phyloP scores from a whole-genome alignment of 768 basidiomycete species.

The Lactifluus pinguis region DNA sequence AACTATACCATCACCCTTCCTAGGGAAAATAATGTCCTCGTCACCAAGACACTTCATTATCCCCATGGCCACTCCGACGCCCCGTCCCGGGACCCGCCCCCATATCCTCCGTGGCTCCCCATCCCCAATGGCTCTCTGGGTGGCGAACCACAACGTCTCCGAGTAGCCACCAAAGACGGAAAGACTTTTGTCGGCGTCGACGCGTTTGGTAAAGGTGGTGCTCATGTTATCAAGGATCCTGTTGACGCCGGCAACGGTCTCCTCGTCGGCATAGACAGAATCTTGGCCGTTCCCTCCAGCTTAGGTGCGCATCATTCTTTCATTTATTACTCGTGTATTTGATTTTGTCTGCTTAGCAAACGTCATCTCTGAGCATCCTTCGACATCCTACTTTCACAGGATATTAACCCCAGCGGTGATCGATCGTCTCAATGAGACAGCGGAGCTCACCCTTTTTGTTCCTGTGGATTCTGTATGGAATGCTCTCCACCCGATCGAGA shows the following conservation, averaged over 20 bases:
- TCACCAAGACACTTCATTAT: conserved; percentile 58
- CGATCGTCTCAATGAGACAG: conserved; percentile 49
- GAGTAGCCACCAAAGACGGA: conserved; percentile 45
- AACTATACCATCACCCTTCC: conserved; percentile 62
- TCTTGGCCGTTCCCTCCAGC: conserved; percentile 66
- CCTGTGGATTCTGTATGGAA: conserved; percentile 82
- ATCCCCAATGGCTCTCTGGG: conserved; percentile 74
- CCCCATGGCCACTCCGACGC: conserved; percentile 52
- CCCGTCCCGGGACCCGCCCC: conserved; percentile 61
- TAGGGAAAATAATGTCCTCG: conserved; percentile 31
- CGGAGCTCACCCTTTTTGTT: conserved; percentile 81
- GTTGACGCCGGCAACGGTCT: conserved; percentile 66
- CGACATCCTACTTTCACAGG: conserved; percentile 64
- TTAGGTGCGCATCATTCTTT: conserved; percentile 45
- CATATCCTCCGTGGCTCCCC: conserved; percentile 80
- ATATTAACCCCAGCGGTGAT: conserved; percentile 56
- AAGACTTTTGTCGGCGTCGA: conserved; percentile 61
- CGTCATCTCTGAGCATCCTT: conserved; percentile 47
- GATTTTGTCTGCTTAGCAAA: conserved; percentile 36
- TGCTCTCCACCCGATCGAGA: conserved; percentile 65
- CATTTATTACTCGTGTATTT: not conserved
- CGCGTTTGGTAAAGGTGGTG: conserved; percentile 70
- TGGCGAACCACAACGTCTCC: conserved; percentile 70
- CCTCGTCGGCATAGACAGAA: conserved; percentile 62
- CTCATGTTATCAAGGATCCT: conserved; percentile 46